Conservation (phyloP, 176 grass and related monocot species). For the Dactylis glomerata region DNA sequence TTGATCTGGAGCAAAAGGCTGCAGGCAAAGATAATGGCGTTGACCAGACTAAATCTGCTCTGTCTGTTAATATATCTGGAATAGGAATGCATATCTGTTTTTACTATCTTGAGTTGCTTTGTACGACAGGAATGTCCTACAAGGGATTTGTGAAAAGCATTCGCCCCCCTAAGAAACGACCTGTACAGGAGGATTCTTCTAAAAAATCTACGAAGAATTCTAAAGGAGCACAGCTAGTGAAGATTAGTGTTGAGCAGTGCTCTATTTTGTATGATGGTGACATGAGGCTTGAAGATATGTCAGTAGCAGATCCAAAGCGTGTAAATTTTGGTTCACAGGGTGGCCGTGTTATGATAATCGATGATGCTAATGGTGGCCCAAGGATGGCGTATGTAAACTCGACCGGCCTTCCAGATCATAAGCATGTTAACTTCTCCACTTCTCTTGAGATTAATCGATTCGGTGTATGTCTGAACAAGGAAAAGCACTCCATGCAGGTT, state of each 20-base stretch:
- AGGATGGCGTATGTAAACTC: slow-evolving; percentile 73
- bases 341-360: slow-evolving; percentile 66
- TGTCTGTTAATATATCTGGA: slow-evolving; percentile 64
- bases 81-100: slow-evolving; percentile 64
- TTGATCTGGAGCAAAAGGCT: slow-evolving; percentile 66
- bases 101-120: slow-evolving; percentile 71
- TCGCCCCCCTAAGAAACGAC: slow-evolving; percentile 54
- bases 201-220: slow-evolving; percentile 48
- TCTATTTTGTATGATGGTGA: slow-evolving; percentile 72
- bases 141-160: slow-evolving; percentile 73
- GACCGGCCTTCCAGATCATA: slow-evolving; percentile 45
- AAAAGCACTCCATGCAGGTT: slow-evolving; percentile 79
- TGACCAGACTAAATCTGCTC: slow-evolving; percentile 31
- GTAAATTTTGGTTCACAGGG: slow-evolving; percentile 94
- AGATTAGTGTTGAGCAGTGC: slow-evolving; percentile 60
- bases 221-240: slow-evolving; percentile 66
- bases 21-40: slow-evolving; percentile 42
- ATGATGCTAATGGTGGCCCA: slow-evolving; percentile 54
- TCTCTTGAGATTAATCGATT: slow-evolving; percentile 70
- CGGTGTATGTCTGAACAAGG: slow-evolving; percentile 69
- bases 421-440: slow-evolving; percentile 72
- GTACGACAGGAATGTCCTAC: slow-evolving; percentile 61
- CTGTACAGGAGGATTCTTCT: slow-evolving; percentile 35
- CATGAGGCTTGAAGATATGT: slow-evolving; percentile 77
- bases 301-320: slow-evolving; percentile 81